Conservation (phyloP, 2,329 filamentous ascomycete species). For the Aspergillus udagawae region DNA sequence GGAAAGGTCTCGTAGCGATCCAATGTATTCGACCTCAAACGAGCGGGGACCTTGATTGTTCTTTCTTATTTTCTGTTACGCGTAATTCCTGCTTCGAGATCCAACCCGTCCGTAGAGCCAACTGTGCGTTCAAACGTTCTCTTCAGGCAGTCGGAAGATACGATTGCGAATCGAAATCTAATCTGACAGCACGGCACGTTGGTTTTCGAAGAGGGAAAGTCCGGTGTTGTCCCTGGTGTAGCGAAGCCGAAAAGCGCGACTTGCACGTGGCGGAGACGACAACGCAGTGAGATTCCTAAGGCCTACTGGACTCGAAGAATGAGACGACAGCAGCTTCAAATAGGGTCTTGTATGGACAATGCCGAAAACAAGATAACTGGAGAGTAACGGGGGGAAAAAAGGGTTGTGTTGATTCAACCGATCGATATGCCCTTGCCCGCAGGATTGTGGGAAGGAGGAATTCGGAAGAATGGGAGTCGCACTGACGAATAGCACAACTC, state of each 20-base stretch:
- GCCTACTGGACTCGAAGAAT: neutral
- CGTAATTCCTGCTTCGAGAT: conserved; percentile 5
- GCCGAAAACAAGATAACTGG: neutral
- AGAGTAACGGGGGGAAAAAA: conserved; percentile 3
- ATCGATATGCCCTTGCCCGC: conserved; percentile 18
- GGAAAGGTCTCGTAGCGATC: conserved; percentile 1
- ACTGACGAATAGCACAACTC: conserved; percentile 19
- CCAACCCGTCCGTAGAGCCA: conserved; percentile 11
- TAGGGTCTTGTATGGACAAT: neutral
- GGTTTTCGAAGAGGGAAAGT: conserved; percentile 3
- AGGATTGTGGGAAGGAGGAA: conserved; percentile 15
- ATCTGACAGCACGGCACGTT: conserved; percentile 3
- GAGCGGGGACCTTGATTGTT: neutral
- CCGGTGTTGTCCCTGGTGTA: conserved; percentile 19
- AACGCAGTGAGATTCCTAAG: conserved; percentile 2
- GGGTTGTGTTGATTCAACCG: conserved; percentile 11
- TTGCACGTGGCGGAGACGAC: conserved; percentile 23
- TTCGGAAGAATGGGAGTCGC: conserved; percentile 17
- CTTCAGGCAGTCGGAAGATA: conserved; percentile 1
- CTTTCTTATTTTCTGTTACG: conserved; percentile 1
- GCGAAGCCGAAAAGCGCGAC: conserved; percentile 19
- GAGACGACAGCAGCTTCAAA: neutral
- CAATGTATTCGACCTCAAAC: neutral
- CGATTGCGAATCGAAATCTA: conserved; percentile 7
- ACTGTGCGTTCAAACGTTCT: conserved; percentile 5